Base-by-base conservation (phyloP, 257 asterid genomes). In the Solanum gandarillasii region DNA sequence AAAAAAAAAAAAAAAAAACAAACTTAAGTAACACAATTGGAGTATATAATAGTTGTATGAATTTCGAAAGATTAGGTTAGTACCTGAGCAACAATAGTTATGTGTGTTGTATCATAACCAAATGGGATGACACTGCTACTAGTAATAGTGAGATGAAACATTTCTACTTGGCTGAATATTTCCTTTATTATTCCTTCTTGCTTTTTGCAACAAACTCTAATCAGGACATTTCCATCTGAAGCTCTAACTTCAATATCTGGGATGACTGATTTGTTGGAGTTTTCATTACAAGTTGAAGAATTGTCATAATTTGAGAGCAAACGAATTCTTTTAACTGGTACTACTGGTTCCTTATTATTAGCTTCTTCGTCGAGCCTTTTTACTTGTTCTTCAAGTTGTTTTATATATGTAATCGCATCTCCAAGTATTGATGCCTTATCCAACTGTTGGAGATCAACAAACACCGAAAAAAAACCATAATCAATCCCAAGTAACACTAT, bases 51-150 rank as follows among this genome's bases (percentile, higher is more conserved):
- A 55, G 8, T 32, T 60, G 5, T 4, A 84, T n/a, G 36, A 62
- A 62, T 35, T 39, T 23, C 32, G 14, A 34, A 83, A 23, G 34
- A 21, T 9, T 12, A 58, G 21, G 32, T 18, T 16, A 25, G 36
- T 85, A 67, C 87, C 87, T 85, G 38, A n/a, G 81, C 87, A 67
- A 71, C 65, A 31, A 85, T 39, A 16, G 87, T 67, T 38, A 85
- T 39, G 81, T 67, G 36, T 18, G 62, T 85, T 10, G 29, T 81
- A 20, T 25, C 20, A 48, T 27, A 25, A 18, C 62, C 81, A 85
- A 85, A 85, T 7, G 81, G 87, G 21, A 85, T 85, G 23, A 67
- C 81, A 39, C 78, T 67, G 81, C 65, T 85, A 71, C 62, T 85
- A 36, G 21, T 67, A 73, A 85, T 39, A 25, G 20, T 85, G 36